Conservation (phyloP, 2,329 filamentous ascomycete genomes). For the Paraphaeosphaeria minitans region DNA sequence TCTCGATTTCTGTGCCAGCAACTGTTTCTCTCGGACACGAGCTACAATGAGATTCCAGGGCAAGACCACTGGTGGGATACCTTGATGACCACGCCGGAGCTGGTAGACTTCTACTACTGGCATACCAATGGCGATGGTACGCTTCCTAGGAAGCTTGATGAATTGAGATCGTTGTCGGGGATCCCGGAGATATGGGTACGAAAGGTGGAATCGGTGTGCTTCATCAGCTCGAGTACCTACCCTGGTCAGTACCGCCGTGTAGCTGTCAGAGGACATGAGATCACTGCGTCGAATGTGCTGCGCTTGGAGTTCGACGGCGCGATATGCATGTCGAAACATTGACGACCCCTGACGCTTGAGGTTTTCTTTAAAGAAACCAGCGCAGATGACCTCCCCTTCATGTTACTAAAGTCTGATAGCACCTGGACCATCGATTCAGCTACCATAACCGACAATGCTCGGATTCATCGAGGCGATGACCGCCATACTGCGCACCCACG, state of each 20-base stretch:
- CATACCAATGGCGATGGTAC: slow-evolving; percentile 25
- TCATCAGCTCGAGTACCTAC: slow-evolving; percentile 55
- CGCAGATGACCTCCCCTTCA: background rate
- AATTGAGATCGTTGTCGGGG: slow-evolving; percentile 58
- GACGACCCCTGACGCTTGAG: slow-evolving; percentile 30
- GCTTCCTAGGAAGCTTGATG: slow-evolving; percentile 27
- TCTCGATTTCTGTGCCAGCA: slow-evolving; percentile 60
- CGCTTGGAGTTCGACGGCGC: slow-evolving; percentile 35
- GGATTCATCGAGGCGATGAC: slow-evolving; percentile 55
- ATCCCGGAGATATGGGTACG: slow-evolving; percentile 59
- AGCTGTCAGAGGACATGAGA: slow-evolving; percentile 42
- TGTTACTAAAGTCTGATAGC: slow-evolving; percentile 1
- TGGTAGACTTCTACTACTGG: slow-evolving; percentile 57
- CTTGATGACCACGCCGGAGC: slow-evolving; percentile 57
- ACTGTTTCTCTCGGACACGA: slow-evolving; percentile 49
- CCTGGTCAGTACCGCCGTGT: slow-evolving; percentile 59
- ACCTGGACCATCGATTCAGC: slow-evolving; percentile 15
- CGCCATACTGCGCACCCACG: slow-evolving; percentile 57
- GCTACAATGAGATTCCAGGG: slow-evolving; percentile 57
- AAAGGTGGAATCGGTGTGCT: slow-evolving; percentile 58
- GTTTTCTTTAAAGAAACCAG: slow-evolving; percentile 15
- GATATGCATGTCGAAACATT: slow-evolving; percentile 19
- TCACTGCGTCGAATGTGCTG: slow-evolving; percentile 42
- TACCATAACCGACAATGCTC: slow-evolving; percentile 6
- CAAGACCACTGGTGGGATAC: slow-evolving; percentile 61